Base-by-base conservation (phyloP, 805 yeast genomes). In the Teunomyces funiuensis region DNA sequence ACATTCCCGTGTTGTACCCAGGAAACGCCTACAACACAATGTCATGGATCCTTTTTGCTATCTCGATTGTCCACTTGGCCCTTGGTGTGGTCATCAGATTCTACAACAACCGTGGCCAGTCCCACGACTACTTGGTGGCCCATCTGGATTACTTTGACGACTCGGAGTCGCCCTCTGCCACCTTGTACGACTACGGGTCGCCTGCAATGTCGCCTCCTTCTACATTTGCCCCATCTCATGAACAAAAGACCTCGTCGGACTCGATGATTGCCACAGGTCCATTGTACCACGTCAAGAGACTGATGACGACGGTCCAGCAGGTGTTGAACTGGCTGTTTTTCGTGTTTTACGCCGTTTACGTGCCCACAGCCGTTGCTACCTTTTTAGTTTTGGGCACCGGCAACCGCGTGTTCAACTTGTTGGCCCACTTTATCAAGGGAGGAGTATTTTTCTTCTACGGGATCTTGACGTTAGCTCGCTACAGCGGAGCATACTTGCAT, bases 341-440 rank as follows among this genome's bases (percentile, higher is more conserved):
- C 37, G 62, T 80, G 36, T 81, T 72, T 50, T 76, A 81, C 39
- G 66, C 81, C 41, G 69, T 77, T 19, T 81, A 86, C 54, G 53
- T 83, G n/a, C 71, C 78, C 30, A 66, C 79, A 3, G 84, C 78
- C 2, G 55, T 81, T 22, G 87, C 88, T 5, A 82, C 85, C 5
- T 85, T 86, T 33, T 77, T 76, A 40, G 57, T 83, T 29, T 62
- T 89, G 54, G 98, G 96, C 28, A 65, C 77, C 61, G 90, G 80
- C 3, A 57, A 53, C 9, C 69, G 70, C 15, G 83, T 90, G 10
- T 91, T 88, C 68, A 88, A 88, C 53, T 63, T 91, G 39, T 73
- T 91, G 43, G 99, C 99, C 1, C 99, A 91, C 64, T 88, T 88
- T 75, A 91, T 91, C 61, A 91, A 91, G 63, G 99, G 99, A 45